phyloP scores from a whole-genome alignment of 169 alveolate genomes.

The Plasmodium gallinaceum region DNA sequence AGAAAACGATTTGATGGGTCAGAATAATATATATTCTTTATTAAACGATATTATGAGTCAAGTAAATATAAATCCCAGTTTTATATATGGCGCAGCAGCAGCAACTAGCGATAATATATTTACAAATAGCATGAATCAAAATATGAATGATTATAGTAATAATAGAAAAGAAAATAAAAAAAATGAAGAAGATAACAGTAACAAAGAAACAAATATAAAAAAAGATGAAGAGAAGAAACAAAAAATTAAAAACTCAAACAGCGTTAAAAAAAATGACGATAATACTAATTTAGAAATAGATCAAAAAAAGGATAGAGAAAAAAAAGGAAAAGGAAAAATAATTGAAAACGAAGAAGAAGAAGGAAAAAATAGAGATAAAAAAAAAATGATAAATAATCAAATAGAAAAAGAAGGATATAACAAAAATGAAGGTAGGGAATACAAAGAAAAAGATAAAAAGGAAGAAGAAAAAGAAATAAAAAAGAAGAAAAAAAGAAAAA shows the following conservation, averaged over 20 bases:
- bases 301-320: constrained; percentile 1
- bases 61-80: constrained; percentile 42
- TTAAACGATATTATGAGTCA: constrained; percentile 71
- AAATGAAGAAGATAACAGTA: background rate
- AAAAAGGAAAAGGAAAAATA: background rate
- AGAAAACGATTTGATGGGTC: constrained; percentile 62
- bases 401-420: background rate
- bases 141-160: background rate
- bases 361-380: background rate
- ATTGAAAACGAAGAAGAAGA: background rate
- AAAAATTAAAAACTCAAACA: background rate
- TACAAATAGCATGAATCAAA: background rate
- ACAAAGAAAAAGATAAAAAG: background rate
- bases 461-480: constrained; percentile 1
- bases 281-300: background rate
- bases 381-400: background rate
- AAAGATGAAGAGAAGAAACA: background rate
- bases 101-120: constrained; percentile 11
- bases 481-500: constrained; percentile 33
- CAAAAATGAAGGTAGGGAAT: background rate
- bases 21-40: constrained; percentile 44
- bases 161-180: background rate
- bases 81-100: constrained; percentile 54
- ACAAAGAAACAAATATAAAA: constrained; percentile 1
- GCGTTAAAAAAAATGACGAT: background rate